Evolutionary conservation across 352 stramenopile species (phyloP).

Genomic region (Phytophthora capsici): DNA sequence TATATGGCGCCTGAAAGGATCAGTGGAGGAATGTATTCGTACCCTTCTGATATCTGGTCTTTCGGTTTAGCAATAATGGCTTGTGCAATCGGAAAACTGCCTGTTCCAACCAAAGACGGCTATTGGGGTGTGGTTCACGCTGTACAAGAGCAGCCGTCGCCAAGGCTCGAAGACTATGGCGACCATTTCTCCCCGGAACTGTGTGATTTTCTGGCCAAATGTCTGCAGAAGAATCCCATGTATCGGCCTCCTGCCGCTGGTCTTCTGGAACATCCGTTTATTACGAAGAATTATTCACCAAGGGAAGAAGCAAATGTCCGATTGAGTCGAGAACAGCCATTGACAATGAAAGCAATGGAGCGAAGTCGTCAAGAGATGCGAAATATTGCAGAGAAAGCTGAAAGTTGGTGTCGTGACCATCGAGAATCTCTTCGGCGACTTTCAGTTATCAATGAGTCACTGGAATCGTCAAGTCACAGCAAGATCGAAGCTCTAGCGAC

Average conservation of each 20-base stretch:
- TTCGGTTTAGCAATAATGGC: constrained; percentile 86
- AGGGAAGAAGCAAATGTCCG: constrained; percentile 32
- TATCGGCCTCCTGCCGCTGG: constrained; percentile 51
- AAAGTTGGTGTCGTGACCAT: constrained; percentile 64
- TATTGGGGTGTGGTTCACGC: constrained; percentile 92
- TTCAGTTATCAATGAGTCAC: constrained; percentile 6
- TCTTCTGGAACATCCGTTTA: constrained; percentile 77
- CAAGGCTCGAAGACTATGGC: constrained; percentile 67
- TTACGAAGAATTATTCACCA: constrained; percentile 62
- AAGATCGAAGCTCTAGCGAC: constrained; percentile 52
- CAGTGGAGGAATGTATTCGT: constrained; percentile 90
- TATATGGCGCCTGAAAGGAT: constrained; percentile 96
- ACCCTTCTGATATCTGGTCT: constrained; percentile 86
- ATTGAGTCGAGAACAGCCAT: constrained; percentile 29
- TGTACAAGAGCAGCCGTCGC: constrained; percentile 79
- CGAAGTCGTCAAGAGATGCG: constrained; percentile 51
- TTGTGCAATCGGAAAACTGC: constrained; percentile 86
- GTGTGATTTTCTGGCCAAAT: constrained; percentile 82
- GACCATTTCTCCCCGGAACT: constrained; percentile 69
- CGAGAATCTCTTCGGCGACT: constrained; percentile 41
- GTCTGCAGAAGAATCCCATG: constrained; percentile 82
- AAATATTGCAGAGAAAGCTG: constrained; percentile 55
- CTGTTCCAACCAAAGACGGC: constrained; percentile 80
- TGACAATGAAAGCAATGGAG: constrained; percentile 22
- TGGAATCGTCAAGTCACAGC: constrained; percentile 27